These are phyloP conservation scores for Pythium folliculosum DNA, from an alignment of 352 stramenopile species.

Conservation along the genomic window DNA sequence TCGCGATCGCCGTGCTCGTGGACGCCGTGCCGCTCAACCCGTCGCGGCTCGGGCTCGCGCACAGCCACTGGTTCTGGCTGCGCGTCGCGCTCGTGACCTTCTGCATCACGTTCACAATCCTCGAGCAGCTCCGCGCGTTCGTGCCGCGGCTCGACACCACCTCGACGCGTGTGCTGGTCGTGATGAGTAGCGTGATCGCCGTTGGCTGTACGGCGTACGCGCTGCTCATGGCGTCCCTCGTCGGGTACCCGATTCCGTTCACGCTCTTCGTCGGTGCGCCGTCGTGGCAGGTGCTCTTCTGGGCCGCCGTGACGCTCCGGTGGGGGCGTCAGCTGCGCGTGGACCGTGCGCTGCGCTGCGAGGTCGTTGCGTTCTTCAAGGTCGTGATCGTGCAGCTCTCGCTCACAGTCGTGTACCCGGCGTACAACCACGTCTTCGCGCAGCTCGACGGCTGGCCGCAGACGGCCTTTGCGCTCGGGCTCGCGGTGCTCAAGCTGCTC, in stretches of 20 bases:
- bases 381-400: constrained; percentile 10
- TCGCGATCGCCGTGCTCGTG: neutral
- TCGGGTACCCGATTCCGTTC: constrained; percentile 24
- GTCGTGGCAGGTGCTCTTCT: constrained; percentile 32
- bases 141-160: neutral
- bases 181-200: neutral
- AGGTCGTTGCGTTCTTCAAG: constrained; percentile 7
- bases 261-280: constrained; percentile 27
- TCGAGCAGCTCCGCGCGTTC: constrained; percentile 11
- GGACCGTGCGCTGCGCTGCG: neutral
- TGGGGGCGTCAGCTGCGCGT: constrained; percentile 4
- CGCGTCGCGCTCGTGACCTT: neutral
- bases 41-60: neutral
- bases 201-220: neutral
- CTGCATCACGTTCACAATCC: constrained; percentile 7
- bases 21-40: constrained; percentile 18
- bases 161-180: neutral
- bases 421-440: constrained; percentile 26
- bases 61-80: constrained; percentile 16
- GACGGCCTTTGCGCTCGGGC: constrained; percentile 21
- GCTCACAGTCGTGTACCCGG: constrained; percentile 20
- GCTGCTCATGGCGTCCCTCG: neutral
- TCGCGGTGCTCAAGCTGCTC: constrained; percentile 44
- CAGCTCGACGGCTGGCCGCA: constrained; percentile 11
- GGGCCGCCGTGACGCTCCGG: neutral